Evolutionary conservation across 257 asterid species (phyloP).

Genomic region (Forsythia suspensa): DNA sequence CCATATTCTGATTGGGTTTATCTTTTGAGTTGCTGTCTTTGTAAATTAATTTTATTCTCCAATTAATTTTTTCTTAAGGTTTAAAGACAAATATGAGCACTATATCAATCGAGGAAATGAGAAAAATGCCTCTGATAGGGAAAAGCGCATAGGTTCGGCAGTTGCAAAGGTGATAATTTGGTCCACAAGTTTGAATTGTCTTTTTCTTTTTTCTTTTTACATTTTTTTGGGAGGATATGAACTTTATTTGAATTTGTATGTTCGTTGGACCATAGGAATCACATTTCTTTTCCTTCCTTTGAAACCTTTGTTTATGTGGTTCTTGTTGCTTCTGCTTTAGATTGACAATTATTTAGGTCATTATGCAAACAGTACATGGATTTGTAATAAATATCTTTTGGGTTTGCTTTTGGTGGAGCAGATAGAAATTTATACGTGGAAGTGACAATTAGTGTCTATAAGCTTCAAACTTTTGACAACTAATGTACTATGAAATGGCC

Average conservation of each 20-base stretch:
- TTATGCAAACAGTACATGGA: background rate
- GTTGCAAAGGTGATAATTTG: slow-evolving; percentile 74
- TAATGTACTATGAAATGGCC: background rate
- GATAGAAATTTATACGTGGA: background rate
- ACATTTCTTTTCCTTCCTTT: background rate
- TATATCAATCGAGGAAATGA: slow-evolving; percentile 82
- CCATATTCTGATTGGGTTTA: slow-evolving; percentile 13
- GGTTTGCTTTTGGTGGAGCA: background rate
- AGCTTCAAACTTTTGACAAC: background rate
- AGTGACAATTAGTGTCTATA: background rate
- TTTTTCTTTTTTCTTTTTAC: background rate
- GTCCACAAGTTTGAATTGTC: slow-evolving; percentile 6
- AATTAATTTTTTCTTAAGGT: slow-evolving; percentile 41
- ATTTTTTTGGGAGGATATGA: background rate
- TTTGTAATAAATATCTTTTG: background rate
- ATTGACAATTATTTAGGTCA: background rate
- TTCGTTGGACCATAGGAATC: background rate
- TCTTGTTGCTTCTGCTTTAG: slow-evolving; percentile 11
- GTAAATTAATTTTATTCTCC: slow-evolving; percentile 6
- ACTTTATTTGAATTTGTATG: slow-evolving; percentile 7
- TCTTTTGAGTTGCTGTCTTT: slow-evolving; percentile 17
- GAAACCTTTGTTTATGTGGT: slow-evolving; percentile 10
- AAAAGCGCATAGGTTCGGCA: slow-evolving; percentile 79
- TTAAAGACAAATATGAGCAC: slow-evolving; percentile 79
- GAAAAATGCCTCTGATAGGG: slow-evolving; percentile 90